Evolutionary conservation across 169 alveolate species (phyloP), one percentile per base, ranked within the genome.

Genomic region (Plasmodium billcollinsi): DNA sequence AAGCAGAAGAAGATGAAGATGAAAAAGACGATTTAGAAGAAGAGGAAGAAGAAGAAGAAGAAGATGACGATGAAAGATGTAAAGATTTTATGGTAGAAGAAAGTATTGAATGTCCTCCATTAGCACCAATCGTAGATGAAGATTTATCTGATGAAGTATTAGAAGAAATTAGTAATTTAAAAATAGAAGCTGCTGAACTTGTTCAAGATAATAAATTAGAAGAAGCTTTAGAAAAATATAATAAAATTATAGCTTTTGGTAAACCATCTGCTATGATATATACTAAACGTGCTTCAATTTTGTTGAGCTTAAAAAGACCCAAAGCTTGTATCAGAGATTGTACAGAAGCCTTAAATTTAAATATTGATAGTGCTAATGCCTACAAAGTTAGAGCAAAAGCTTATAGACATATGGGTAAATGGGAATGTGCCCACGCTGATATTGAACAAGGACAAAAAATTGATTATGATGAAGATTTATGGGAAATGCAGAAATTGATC

Each of bases 401-500:
- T n/a, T 89, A 94, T 85, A 88, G 96, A 93, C 67, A 72, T 56
- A 54, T 94, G 39, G 95, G 95, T 2, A 67, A 94, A 47, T 94
- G 95, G 95, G 93, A 92, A 56, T 71, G 86, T 71, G 96, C 96
- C 0, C 95, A 94, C 73, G 89, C 92, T 43, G 95, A 94, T 80
- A 86, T 94, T 26, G 96, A 92, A 47, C 93, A 89, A 75, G 96
- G 95, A 14, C 96, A 94, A 52, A 94, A 92, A 90, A 73, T 94
- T 26, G 96, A 94, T 73, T 94, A 90, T 80, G 96, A 94, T 75
- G 96, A 94, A 20, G 91, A 66, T 15, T 58, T 94, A 11, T 94
- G 96, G 96, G 96, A 94, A 6, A 80, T 94, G 93, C 96, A 94
- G 67, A 94, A 94, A 66, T 73, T 94, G 39, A 93, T 94, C 14